Percentiles rank a stretch among this genome's conserved stretches.
Conservation (phyloP, 2,329 filamentous ascomycete species). For the Alternaria sp. region DNA sequence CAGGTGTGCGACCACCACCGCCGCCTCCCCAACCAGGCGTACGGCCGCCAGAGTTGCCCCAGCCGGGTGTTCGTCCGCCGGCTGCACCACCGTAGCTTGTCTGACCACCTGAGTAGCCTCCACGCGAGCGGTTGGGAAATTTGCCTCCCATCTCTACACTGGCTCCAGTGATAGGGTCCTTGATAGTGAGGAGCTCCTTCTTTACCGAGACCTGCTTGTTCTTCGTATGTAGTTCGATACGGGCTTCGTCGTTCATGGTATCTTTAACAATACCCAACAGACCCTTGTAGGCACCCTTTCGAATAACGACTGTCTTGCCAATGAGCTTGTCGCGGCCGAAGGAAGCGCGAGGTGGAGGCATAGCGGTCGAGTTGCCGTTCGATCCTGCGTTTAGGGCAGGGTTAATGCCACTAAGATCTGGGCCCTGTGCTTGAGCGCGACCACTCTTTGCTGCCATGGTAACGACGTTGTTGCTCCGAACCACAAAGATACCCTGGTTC, state of each 20-base stretch:
- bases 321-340: conserved; percentile 83
- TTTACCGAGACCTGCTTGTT: conserved; percentile 87
- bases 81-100: conserved; percentile 54
- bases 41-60: conserved; percentile 57
- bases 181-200: conserved; percentile 82
- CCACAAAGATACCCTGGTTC: conserved; percentile 89
- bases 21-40: conserved; percentile 56
- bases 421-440: conserved; percentile 72
- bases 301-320: conserved; percentile 89
- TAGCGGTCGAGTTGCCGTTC: conserved; percentile 59
- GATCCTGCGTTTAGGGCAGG: conserved; percentile 73
- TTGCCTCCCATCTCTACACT: conserved; percentile 69
- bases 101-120: conserved; percentile 49
- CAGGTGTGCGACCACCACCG: conserved; percentile 57
- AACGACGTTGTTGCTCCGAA: conserved; percentile 82
- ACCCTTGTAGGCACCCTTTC: conserved; percentile 89
- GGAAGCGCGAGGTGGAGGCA: conserved; percentile 71
- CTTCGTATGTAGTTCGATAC: conserved; percentile 93
- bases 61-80: conserved; percentile 47
- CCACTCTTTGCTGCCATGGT: conserved; percentile 96
- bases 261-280: conserved; percentile 95
- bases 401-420: conserved; percentile 90
- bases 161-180: conserved; percentile 79
- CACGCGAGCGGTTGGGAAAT: conserved; percentile 50
- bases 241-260: conserved; percentile 82